Percentiles rank a stretch among this genome's conserved stretches.
phyloP scores from a whole-genome alignment of 2,329 filamentous ascomycete genomes.

The Cladophialophora bantiana region DNA sequence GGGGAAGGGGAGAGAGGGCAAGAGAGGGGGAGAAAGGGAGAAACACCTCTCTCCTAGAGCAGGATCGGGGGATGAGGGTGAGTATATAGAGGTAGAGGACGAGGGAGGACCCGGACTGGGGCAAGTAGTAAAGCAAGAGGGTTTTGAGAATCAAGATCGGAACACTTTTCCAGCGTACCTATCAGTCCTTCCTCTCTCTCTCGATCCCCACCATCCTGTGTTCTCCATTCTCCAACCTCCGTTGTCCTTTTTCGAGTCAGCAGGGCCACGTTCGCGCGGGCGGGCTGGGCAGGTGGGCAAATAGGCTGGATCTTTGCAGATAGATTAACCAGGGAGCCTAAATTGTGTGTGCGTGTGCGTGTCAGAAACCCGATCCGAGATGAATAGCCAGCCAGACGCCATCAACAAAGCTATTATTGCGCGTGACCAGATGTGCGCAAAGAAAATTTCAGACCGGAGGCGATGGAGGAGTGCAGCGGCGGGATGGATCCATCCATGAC shows the following conservation, averaged over 20 bases:
- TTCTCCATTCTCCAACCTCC: neutral
- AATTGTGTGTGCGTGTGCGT: neutral
- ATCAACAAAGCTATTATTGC: neutral
- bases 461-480: neutral
- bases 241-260: conserved; percentile 13
- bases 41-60: neutral
- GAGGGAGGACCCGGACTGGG: neutral
- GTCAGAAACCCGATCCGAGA: conserved; percentile 12
- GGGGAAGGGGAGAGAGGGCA: neutral
- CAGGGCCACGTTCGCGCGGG: conserved; percentile 10
- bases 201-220: neutral
- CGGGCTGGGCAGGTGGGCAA: neutral
- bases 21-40: neutral
- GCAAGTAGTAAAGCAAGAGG: neutral
- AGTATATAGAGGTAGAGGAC: neutral
- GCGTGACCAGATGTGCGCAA: neutral
- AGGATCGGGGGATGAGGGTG: neutral
- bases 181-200: neutral
- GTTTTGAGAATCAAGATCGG: neutral
- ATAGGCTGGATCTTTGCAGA: conserved; percentile 14
- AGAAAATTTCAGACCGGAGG: neutral
- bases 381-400: conserved; percentile 1
- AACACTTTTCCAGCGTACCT: neutral
- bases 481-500: neutral
- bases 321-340: conserved; percentile 14